Conservation (phyloP, 1,284 basidiomycete species). For the Naganishia albida region DNA sequence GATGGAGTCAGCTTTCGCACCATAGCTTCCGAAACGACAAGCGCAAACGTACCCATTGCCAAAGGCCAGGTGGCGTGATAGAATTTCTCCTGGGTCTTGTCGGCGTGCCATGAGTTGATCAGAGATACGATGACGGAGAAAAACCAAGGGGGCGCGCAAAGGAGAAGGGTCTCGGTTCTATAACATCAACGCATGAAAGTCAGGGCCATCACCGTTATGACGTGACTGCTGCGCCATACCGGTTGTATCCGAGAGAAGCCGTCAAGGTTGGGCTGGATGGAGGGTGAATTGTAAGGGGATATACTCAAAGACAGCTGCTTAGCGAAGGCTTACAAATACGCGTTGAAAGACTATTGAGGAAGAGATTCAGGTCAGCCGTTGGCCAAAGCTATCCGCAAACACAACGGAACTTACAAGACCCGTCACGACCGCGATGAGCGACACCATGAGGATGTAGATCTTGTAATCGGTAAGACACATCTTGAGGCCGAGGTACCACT, state of each 20-base stretch:
- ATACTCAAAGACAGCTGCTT: neutral
- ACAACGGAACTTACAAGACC: constrained; percentile 53
- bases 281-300: constrained; percentile 25
- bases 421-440: constrained; percentile 49
- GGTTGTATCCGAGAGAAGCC: constrained; percentile 60
- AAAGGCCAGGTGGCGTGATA: constrained; percentile 64
- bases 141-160: constrained; percentile 72
- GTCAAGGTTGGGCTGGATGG: constrained; percentile 58
- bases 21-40: constrained; percentile 22
- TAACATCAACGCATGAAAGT: too few relatives aligned
- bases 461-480: constrained; percentile 57
- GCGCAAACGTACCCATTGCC: constrained; percentile 35
- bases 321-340: constrained; percentile 70
- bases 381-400: neutral
- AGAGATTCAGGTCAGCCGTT: neutral
- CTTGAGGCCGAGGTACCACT: constrained; percentile 41
- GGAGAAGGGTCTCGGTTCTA: constrained; percentile 58
- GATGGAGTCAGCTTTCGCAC: neutral
- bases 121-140: constrained; percentile 63
- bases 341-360: constrained; percentile 60
- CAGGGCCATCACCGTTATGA: neutral
- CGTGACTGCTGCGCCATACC: constrained; percentile 46
- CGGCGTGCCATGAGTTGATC: constrained; percentile 68
- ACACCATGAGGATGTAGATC: constrained; percentile 35
- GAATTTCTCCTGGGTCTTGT: constrained; percentile 58